These are phyloP conservation scores for Ramularia endophylla DNA, from an alignment of 2,329 filamentous ascomycete species.

Conservation along the genomic window DNA sequence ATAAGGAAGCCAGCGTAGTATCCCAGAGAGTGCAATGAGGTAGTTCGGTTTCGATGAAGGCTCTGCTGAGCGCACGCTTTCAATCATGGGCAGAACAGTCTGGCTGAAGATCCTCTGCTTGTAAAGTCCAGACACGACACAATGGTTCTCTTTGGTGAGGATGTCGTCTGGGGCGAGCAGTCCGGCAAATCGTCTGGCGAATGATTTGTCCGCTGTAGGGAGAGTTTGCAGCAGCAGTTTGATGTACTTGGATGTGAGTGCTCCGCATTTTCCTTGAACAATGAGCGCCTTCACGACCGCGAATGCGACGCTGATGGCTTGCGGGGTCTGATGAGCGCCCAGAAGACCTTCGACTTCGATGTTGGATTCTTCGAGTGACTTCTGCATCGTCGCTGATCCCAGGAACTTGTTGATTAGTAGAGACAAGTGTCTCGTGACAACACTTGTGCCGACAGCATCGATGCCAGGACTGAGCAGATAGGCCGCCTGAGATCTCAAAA, in stretches of 20 bases:
- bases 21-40: conserved; percentile 57
- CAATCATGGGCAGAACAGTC: conserved; percentile 51
- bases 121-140: conserved; percentile 54
- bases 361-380: conserved; percentile 23
- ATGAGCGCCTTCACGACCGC: conserved; percentile 57
- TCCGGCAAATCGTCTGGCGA: conserved; percentile 53
- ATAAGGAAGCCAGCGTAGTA: conserved; percentile 55
- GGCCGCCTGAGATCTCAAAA: conserved; percentile 20
- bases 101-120: conserved; percentile 60
- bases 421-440: conserved; percentile 39
- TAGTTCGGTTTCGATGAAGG: conserved; percentile 52
- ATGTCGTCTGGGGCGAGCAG: conserved; percentile 57
- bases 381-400: conserved; percentile 34
- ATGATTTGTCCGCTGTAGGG: conserved; percentile 38
- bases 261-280: conserved; percentile 46
- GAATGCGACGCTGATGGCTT: conserved; percentile 51
- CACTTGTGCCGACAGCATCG: conserved; percentile 9
- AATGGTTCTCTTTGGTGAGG: conserved; percentile 55
- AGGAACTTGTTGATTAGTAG: conserved; percentile 46
- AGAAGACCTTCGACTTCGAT: conserved; percentile 36
- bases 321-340: conserved; percentile 28
- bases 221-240: conserved; percentile 46
- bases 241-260: conserved; percentile 38
- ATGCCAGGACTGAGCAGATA: conserved; percentile 13
- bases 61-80: conserved; percentile 44